Base-by-base conservation (phyloP, 768 basidiomycete genomes). In the Candolleomyces eurysporus region DNA sequence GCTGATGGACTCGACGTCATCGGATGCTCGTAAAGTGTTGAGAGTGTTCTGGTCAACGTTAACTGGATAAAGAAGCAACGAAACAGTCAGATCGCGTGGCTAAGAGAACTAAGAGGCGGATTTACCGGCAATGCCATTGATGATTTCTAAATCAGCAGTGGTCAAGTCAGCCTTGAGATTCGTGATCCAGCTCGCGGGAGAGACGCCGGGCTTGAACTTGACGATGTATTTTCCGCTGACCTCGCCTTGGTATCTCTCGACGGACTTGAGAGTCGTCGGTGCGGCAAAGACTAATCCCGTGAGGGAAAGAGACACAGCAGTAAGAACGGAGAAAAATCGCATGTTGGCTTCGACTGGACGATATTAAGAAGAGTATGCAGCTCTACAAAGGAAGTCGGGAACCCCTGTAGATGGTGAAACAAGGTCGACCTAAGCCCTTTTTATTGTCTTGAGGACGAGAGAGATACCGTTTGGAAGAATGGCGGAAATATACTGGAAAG, bases 1-100 rank as follows among this genome's bases (percentile, higher is more conserved):
- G n/a, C 62, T 5, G 16, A 71, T 65, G 46, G 19, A 63, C 42
- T 67, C 67, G 11, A 75, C 69, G 31, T 71, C 67, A 17, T 61
- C 54, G 17, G 66, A 63, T 13, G 65, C 63, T 0, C 67, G 67
- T 17, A 75, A 61, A 14, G 52, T 48, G 32, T 68, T 63, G 10
- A 73, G 52, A 0, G 65, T 55, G 17, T 64, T 65, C 16, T 57
- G 57, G 21, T 63, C 65, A 31, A 74, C 62, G 4, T 61, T 16
- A 40, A 55, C 68, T 69, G 45, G 17, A 8, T 39, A 14, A 48
- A 26, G 16, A n/a, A n/a, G 32, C n/a, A 10, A 11, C 26, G 4
- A 26, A 26, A 26, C 26, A 32, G 48, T 40, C 32, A 10, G 16
- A 22, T 30, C 9, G 19, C 51, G 30, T 14, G 31, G 22, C 19